Conservation (phyloP, 495 filamentous ascomycete species). For the Aeminium ludgeri region DNA sequence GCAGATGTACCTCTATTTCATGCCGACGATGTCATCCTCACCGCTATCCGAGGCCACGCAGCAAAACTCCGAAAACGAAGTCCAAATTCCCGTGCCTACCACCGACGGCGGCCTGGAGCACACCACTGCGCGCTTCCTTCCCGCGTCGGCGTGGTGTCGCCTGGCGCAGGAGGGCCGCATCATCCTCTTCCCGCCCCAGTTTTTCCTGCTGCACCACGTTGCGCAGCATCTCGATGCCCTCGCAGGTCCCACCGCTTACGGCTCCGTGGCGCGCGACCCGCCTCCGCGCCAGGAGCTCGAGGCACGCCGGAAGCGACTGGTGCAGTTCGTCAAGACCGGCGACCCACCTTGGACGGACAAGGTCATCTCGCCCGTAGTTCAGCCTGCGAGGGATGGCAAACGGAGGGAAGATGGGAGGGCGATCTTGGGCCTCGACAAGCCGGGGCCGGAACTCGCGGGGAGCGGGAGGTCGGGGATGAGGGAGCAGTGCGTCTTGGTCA, state of each 20-base stretch:
- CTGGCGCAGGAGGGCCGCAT: constrained; percentile 46
- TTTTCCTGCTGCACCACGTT: constrained; percentile 54
- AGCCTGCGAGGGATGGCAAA: constrained; percentile 27
- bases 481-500: constrained; percentile 57
- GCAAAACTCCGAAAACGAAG: constrained; percentile 13
- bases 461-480: constrained; percentile 47
- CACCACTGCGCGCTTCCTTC: constrained; percentile 61
- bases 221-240: constrained; percentile 39
- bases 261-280: constrained; percentile 12
- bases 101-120: constrained; percentile 76
- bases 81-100: constrained; percentile 42
- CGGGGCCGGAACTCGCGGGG: constrained; percentile 49
- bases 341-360: constrained; percentile 60
- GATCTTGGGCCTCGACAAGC: constrained; percentile 51
- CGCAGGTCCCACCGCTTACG: constrained; percentile 20
- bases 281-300: constrained; percentile 31
- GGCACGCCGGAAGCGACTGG: constrained; percentile 37
- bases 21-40: constrained; percentile 43
- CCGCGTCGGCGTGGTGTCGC: constrained; percentile 49
- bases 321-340: constrained; percentile 39
- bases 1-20: constrained; percentile 91
- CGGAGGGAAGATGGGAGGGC: constrained; percentile 38
- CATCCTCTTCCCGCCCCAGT: constrained; percentile 81
- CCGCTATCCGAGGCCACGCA: constrained; percentile 6
- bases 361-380: constrained; percentile 50